Evolutionary conservation across 352 stramenopile genomes (phyloP).

Genomic region (Globisporangium alternatum): DNA sequence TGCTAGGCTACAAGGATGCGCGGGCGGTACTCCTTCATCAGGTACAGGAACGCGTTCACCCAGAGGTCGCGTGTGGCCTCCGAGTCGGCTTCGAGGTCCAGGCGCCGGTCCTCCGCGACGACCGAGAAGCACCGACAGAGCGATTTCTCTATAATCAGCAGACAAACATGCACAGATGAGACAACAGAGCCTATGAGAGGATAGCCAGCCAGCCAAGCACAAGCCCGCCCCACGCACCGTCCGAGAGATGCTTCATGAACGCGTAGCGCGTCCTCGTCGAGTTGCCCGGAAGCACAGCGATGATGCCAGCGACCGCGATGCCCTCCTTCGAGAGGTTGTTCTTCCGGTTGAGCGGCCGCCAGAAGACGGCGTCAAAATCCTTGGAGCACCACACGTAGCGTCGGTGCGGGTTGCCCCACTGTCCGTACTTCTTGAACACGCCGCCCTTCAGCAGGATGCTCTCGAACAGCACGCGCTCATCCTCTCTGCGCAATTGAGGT

Average conservation of each 20-base stretch:
- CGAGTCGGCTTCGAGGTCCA: slow-evolving; percentile 73
- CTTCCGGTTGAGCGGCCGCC: slow-evolving; percentile 72
- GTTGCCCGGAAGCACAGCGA: slow-evolving; percentile 56
- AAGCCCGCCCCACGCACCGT: slow-evolving; percentile 28
- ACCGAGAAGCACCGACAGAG: slow-evolving; percentile 63
- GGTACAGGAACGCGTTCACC: slow-evolving; percentile 47
- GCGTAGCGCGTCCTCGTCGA: slow-evolving; percentile 58
- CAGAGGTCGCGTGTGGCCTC: slow-evolving; percentile 60
- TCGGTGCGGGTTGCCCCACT: slow-evolving; percentile 72
- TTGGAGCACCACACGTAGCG: slow-evolving; percentile 72
- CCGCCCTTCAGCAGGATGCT: slow-evolving; percentile 63
- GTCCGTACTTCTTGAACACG: slow-evolving; percentile 75
- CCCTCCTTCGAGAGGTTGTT: slow-evolving; percentile 54
- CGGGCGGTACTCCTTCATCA: slow-evolving; percentile 50
- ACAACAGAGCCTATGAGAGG: background rate
- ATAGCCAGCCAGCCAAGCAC: background rate
- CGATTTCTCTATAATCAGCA: slow-evolving; percentile 39
- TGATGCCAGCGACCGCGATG: slow-evolving; percentile 39
- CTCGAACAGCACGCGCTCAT: slow-evolving; percentile 48
- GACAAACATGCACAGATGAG: background rate
- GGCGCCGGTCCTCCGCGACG: slow-evolving; percentile 55
- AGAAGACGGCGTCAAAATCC: slow-evolving; percentile 62
- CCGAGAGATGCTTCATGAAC: slow-evolving; percentile 76
- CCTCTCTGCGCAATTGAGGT: slow-evolving; percentile 15
- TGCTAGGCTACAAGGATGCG: slow-evolving; percentile 45